Evolutionary conservation across 257 asterid species (phyloP), one percentile per base, ranked within the genome.

Genomic region (Cordia subcordata): DNA sequence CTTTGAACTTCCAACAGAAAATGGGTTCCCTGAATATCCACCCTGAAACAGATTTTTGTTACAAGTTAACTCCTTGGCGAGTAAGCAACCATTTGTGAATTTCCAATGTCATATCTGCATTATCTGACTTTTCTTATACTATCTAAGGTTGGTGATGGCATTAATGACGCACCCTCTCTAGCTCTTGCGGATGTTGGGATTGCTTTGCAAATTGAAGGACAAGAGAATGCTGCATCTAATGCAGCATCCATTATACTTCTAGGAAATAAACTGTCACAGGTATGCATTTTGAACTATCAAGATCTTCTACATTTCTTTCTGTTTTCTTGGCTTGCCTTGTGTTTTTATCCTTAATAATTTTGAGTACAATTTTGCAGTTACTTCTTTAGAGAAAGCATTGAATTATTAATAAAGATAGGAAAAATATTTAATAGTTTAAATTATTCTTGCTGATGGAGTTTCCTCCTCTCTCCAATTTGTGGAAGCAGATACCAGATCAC

Each of bases 141-240:
- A 71, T 20, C 65, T 58, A 82, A 88, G 98, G 99, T 92, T 78
- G 99, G 99, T 9, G 99, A 92, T 81, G 99, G 99, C 54, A 92
- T 92, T 60, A 92, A 92, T 38, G 96, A 92, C 66, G 96, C 99
- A 52, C 99, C 99, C 17, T 88, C 99, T 70, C 85, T 92, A 73
- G 99, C 96, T 13, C 87, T 86, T 65, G 96, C 99, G 71, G 96
- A 92, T 68, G 96, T 92, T 37, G 98, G 99, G 51, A 88, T 88
- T 64, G 96, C 96, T 65, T 66, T 92, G 82, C 99, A 78, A 88
- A 79, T 75, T 58, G 96, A 88, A 72, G 96, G 85, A 61, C 95
- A 92, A 74, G 99, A 92, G 80, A 92, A 85, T 74, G 96, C 99
- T 57, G 98, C 99, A 45, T 92, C 95, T 40, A 86, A 92, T 81